Base-by-base conservation (phyloP, 2,329 filamentous ascomycete genomes). In the Verticillium zaregamsianum region DNA sequence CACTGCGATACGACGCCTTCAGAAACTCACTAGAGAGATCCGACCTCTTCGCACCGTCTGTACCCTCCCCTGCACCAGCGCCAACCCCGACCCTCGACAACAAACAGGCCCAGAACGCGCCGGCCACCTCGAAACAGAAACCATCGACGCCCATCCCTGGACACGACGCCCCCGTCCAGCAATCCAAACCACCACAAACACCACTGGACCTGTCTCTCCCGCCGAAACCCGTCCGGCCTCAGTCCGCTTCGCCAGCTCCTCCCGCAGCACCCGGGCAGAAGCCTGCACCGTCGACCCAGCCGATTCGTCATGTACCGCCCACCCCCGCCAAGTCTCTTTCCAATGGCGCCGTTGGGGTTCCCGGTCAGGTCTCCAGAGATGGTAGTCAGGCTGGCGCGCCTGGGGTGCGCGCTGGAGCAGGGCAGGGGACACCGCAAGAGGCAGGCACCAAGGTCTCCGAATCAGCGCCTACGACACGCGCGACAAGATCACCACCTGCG, bases 1-100 rank as follows among this genome's bases (percentile, higher is more conserved):
- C 74, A 65, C 72, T 78, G 58, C 76, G 79, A 62, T 77, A 81
- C 39, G 78, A 82, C 63, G 71, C 71, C 17, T 66, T 80, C 35
- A 78, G 77, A 65, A 75, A 74, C 61, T 74, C 74, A 9, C 66
- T 79, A 9, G 70, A 69, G 11, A 71, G 71, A 66, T 67, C 72
- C 57, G 64, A 62, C n/a, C 58, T 64, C 31, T 64, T 65, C 20
- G 57, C 56, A 56, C 55, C 58, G 9, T 60, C 62, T 25, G 11
- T 52, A 15, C 40, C 58, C 25, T 56, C 62, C 28, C 35, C 56
- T 25, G 28, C 55, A 32, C 35, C 62, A 9, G 4, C 52, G n/a
- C 64, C 62, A 54, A 60, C 57, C n/a, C 59, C 62, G 58, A 68
- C 68, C n/a, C 55, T 63, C n/a, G 59, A 45, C 35, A 58, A 40